Evolutionary conservation across 352 stramenopile genomes (phyloP), one percentile per base, ranked within the genome.

Genomic region (Peronospora destructor): DNA sequence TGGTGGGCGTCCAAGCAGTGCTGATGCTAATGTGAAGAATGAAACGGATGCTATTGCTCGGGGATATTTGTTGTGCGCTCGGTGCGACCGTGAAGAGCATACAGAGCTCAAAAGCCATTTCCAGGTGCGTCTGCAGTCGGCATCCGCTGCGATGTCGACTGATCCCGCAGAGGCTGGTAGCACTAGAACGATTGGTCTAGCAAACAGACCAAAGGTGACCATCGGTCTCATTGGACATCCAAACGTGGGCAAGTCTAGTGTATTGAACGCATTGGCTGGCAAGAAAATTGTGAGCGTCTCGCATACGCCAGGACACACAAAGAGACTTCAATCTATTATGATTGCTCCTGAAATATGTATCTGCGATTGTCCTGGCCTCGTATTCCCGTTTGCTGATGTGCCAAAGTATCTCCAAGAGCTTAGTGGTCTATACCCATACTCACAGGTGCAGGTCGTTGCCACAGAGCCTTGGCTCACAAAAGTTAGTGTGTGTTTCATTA

Each of bases 231-330:
- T 94, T 29, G 86, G 85, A 9, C 80, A 94, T 42, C 84, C 82
- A 25, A 94, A 94, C 52, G 82, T 92, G n/a, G 84, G 84, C 49
- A 94, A 94, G 53, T 91, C 79, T 14, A 93, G 82, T 49, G 75
- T 94, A 19, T 62, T 94, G 21, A 94, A 94, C 38, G 81, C 82
- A 6, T 63, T 94, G 13, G 78, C 76, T 1, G 82, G 81, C 41
- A 92, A 91, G 60, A 94, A 94, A 49, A 77, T 91, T 41, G 81
- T 90, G 41, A 93, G 80, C 45, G 83, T 91, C 10, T 92, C 82
- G 33, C 84, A 91, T 60, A 92, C 82, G 0, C 81, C 84, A 4
- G 84, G 84, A 11, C 81, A 94, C 51, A 94, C 84, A 23, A 92
- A 92, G 63, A 64, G 77, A 25, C 66, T 92, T n/a, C 84, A 94